Conservation (phyloP, 345 rosid species). For the Pistacia vera region DNA sequence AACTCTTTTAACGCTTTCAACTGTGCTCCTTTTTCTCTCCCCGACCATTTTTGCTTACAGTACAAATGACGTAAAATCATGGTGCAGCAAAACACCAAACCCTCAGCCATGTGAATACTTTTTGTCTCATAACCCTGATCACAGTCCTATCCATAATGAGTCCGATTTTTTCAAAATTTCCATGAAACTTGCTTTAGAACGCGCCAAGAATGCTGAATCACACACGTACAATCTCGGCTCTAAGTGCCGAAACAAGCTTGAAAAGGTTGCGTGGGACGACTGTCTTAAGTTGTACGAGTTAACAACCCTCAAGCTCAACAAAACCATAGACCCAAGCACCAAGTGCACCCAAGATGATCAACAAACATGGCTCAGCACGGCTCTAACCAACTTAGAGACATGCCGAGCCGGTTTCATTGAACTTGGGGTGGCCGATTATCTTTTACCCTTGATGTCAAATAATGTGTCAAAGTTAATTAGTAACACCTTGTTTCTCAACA, state of each 20-base stretch:
- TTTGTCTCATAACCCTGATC: slow-evolving; percentile 34
- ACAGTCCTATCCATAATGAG: slow-evolving; percentile 30
- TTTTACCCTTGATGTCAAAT: slow-evolving; percentile 71
- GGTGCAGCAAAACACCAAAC: slow-evolving; percentile 71
- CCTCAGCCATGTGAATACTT: slow-evolving; percentile 71
- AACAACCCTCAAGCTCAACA: slow-evolving; percentile 52
- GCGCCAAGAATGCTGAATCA: slow-evolving; percentile 47
- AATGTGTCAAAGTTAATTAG: slow-evolving; percentile 71
- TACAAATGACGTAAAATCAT: slow-evolving; percentile 33
- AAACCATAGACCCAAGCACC: slow-evolving; percentile 41
- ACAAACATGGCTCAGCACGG: slow-evolving; percentile 94
- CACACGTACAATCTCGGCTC: slow-evolving; percentile 48
- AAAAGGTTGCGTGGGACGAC: slow-evolving; percentile 75
- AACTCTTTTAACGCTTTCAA: slow-evolving; percentile 25
- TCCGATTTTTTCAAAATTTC: slow-evolving; percentile 51
- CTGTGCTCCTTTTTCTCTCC: slow-evolving; percentile 34
- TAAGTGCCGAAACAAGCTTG: slow-evolving; percentile 51
- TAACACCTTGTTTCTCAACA: slow-evolving; percentile 69
- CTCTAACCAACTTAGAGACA: slow-evolving; percentile 85
- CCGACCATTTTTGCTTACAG: slow-evolving; percentile 31
- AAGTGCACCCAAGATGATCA: slow-evolving; percentile 62
- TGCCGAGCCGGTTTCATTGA: slow-evolving; percentile 72
- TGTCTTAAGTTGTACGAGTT: slow-evolving; percentile 58
- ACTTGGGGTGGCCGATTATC: slow-evolving; percentile 55
- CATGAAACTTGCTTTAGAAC: slow-evolving; percentile 54